Conservation (phyloP, 2,329 filamentous ascomycete species). For the Trichophyton rubrum region DNA sequence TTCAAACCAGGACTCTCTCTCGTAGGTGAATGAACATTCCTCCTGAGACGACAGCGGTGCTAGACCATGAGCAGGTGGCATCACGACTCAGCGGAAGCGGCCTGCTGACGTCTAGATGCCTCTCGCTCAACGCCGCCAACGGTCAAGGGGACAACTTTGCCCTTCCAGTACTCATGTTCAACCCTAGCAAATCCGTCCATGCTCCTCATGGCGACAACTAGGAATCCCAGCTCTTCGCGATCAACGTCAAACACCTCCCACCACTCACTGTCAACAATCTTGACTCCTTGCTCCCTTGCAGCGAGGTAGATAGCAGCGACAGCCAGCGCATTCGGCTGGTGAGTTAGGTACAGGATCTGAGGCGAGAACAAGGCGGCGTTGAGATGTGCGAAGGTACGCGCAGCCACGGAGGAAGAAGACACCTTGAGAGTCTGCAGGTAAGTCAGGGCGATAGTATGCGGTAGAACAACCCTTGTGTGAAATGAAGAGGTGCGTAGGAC, state of each 20-base stretch:
- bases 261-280: constrained; percentile 76
- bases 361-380: constrained; percentile 77
- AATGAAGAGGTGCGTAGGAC: constrained; percentile 68
- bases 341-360: constrained; percentile 79
- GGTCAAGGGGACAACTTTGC: constrained; percentile 44
- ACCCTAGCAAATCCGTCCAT: constrained; percentile 55
- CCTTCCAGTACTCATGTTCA: constrained; percentile 47
- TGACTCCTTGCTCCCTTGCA: constrained; percentile 60
- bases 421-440: constrained; percentile 84
- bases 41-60: neutral
- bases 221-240: constrained; percentile 81
- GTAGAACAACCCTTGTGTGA: constrained; percentile 71
- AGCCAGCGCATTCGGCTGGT: constrained; percentile 75
- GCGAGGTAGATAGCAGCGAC: constrained; percentile 87
- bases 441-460: constrained; percentile 75
- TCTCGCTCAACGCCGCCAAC: constrained; percentile 48
- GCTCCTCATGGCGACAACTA: constrained; percentile 76
- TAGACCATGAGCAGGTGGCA: neutral
- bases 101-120: constrained; percentile 33
- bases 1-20: neutral
- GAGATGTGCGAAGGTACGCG: constrained; percentile 60
- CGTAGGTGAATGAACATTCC: neutral
- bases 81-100: neutral
- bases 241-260: constrained; percentile 98
- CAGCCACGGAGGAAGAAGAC: constrained; percentile 46